phyloP scores from a whole-genome alignment of 1,139 yeast species.

The Fermentozyma sake region DNA sequence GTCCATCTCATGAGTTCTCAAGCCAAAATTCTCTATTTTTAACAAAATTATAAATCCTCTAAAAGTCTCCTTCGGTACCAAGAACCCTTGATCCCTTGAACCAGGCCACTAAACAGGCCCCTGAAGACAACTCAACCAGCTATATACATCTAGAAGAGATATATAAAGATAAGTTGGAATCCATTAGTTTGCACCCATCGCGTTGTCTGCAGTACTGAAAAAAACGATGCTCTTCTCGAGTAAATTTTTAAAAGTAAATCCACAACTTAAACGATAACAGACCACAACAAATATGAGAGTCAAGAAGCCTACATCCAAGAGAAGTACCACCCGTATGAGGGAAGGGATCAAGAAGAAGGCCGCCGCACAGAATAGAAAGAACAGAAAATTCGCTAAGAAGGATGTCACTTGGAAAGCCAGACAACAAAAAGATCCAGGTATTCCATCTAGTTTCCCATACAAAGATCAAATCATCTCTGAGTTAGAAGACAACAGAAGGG shows the following conservation, averaged over 20 bases:
- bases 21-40: too few relatives aligned
- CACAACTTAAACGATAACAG: not conserved
- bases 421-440: constrained; percentile 82
- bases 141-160: too few relatives aligned
- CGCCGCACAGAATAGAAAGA: constrained; percentile 85
- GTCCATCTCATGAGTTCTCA: too few relatives aligned
- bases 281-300: constrained; percentile 34
- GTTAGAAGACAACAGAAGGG: constrained; percentile 67
- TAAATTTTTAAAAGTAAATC: constrained; percentile 1
- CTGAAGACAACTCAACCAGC: too few relatives aligned
- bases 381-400: constrained; percentile 74
- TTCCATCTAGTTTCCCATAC: constrained; percentile 92
- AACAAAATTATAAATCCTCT: too few relatives aligned
- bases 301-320: constrained; percentile 73
- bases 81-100: too few relatives aligned
- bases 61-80: too few relatives aligned
- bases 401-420: constrained; percentile 93
- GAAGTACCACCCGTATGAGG: constrained; percentile 86
- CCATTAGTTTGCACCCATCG: constrained; percentile 1
- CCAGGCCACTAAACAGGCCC: too few relatives aligned
- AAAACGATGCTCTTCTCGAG: not conserved
- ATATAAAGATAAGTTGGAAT: too few relatives aligned
- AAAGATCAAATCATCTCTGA: constrained; percentile 79
- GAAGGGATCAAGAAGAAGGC: constrained; percentile 97
- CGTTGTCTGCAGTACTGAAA: not conserved